Base-by-base conservation (phyloP, 179 eudicot species). In the Silene noctiflora region DNA sequence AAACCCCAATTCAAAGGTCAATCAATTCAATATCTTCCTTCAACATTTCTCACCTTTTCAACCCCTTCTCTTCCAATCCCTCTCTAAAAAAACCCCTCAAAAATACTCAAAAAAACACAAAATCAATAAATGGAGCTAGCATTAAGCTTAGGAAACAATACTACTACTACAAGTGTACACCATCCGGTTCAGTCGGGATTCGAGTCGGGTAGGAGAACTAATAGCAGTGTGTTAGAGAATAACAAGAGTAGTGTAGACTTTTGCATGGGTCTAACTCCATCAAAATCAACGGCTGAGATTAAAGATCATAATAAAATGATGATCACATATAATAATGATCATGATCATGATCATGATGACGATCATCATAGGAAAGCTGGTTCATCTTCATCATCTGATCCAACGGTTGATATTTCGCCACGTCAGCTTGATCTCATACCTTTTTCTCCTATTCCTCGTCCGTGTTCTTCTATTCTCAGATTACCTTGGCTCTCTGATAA, bases 371-470 rank as follows among this genome's bases (percentile, higher is more conserved):
- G 81, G 69, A 81, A 73, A 58, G 65, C 29, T 20, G 84, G 59
- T 35, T 60, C 83, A 19, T 59, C 76, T 11, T 81, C 78, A 0
- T 81, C 84, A 19, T 75, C 83, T 46, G 91, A 85, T 82, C 93
- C 85, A 58, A 78, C 86, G 61, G 69, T 80, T 9, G 35, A 71
- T 19, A 77, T 79, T 74, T 85, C 84, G 70, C 83, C 86, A 67
- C 88, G 86, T 33, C 86, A 89, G 82, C 93, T 89, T 21, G 88
- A 86, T 80, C 91, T 92, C 7, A 78, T 89, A 2, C 96, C 96
- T 53, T 82, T 85, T 72, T 82, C 86, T 16, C 89, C 89, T 71
- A 84, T 86, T 76, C 90, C 79, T 44, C 88, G 80, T 27, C 75
- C 75, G n/a, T 79, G 35, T 80, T 0, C 68, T 84, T 6, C 75